Evolutionary conservation across 1,284 basidiomycete species (phyloP).

Genomic region (Farysia itapuensis): DNA sequence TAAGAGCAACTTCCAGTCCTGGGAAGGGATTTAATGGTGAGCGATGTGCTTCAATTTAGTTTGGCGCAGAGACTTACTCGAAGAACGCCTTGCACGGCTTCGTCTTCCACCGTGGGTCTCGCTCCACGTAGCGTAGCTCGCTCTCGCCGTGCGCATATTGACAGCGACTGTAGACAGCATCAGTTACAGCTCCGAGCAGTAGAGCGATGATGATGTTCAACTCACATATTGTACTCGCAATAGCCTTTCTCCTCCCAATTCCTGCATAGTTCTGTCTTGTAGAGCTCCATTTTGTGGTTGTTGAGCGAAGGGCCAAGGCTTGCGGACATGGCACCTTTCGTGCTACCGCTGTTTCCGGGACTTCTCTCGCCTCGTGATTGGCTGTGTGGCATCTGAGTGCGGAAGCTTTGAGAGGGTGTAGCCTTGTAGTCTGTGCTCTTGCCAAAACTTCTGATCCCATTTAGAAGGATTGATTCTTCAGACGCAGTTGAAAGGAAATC

Average conservation of each 20-base stretch:
- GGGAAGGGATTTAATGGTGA: too few relatives aligned
- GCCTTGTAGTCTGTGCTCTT: too few relatives aligned
- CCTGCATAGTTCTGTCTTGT: conserved; percentile 87
- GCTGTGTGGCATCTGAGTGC: too few relatives aligned
- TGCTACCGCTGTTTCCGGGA: too few relatives aligned
- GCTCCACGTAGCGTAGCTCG: conserved; percentile 75
- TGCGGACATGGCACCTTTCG: too few relatives aligned
- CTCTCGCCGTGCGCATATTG: conserved; percentile 74
- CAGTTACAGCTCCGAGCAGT: neutral
- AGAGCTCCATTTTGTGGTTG: conserved; percentile 80
- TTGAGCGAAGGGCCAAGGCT: conserved; percentile 65
- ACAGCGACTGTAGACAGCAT: conserved; percentile 15
- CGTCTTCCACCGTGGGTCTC: conserved; percentile 91
- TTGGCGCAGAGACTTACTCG: conserved; percentile 9
- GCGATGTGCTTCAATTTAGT: too few relatives aligned
- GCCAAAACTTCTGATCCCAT: too few relatives aligned
- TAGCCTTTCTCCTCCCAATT: conserved; percentile 89
- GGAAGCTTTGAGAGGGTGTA: too few relatives aligned
- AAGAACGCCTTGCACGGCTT: conserved; percentile 86
- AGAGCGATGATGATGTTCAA: neutral
- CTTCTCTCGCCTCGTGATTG: too few relatives aligned
- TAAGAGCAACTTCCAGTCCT: conserved; percentile 86
- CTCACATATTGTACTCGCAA: conserved; percentile 72
- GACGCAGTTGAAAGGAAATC: too few relatives aligned
- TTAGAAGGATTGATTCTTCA: too few relatives aligned